A percentile compares a stretch with the other conserved stretches of the same genome.
phyloP scores from a whole-genome alignment of 2,329 filamentous ascomycete genomes.

The Colletotrichum lentis region DNA sequence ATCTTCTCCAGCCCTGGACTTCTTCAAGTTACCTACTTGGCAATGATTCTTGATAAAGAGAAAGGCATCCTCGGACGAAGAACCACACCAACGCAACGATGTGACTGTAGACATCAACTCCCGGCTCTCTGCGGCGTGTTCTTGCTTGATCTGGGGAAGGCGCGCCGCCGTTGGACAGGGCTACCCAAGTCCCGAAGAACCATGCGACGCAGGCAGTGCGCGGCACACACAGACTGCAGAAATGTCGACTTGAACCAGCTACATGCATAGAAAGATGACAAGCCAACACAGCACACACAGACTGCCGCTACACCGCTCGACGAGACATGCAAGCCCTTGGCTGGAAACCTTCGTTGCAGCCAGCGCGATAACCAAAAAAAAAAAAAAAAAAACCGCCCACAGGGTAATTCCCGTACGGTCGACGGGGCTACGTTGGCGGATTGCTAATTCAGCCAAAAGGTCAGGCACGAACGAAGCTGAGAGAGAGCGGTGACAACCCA shows the following conservation, averaged over 20 bases:
- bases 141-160: conserved; percentile 27
- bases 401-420: conserved; percentile 17
- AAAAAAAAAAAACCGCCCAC: conserved; percentile 21
- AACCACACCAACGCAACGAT: background rate
- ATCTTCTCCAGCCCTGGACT: background rate
- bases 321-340: conserved; percentile 34
- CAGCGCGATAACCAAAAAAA: conserved; percentile 5
- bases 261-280: conserved; percentile 2
- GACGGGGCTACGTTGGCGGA: conserved; percentile 24
- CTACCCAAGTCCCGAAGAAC: conserved; percentile 33
- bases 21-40: background rate
- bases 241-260: conserved; percentile 14
- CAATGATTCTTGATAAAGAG: background rate
- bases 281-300: conserved; percentile 4
- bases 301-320: conserved; percentile 29
- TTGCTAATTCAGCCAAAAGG: conserved; percentile 32
- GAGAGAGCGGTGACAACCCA: conserved; percentile 23
- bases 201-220: conserved; percentile 29
- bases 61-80: background rate
- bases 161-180: conserved; percentile 20
- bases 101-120: background rate
- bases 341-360: conserved; percentile 17
- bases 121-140: conserved; percentile 13
- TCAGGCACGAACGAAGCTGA: conserved; percentile 30
- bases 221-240: conserved; percentile 32